Evolutionary conservation across 164 flowering plant species (phyloP).

Genomic region (Sextonia rubra): DNA sequence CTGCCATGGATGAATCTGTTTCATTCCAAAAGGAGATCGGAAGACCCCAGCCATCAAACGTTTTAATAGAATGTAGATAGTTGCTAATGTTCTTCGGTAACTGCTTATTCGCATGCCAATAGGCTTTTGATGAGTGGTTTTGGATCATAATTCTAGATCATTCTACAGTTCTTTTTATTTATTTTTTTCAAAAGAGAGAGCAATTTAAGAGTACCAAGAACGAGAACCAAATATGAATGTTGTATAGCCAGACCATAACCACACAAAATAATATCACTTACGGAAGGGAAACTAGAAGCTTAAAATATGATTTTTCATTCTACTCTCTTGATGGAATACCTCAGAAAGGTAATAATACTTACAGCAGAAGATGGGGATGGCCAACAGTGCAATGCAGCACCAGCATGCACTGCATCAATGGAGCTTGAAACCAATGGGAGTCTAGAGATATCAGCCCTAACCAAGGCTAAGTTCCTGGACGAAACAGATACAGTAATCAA

Average conservation of each 20-base stretch:
- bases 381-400: conserved; percentile 97
- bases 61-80: no score
- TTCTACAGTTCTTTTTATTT: no score
- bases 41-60: no score
- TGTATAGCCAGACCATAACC: background rate
- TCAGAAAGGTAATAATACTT: conserved; percentile 19
- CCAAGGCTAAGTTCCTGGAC: conserved; percentile 59
- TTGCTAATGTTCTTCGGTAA: no score
- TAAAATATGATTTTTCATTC: background rate
- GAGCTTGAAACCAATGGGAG: conserved; percentile 83
- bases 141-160: no score
- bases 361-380: conserved; percentile 91
- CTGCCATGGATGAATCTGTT: no score
- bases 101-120: no score
- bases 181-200: no score
- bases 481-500: conserved; percentile 6
- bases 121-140: no score
- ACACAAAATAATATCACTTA: no score
- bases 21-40: no score
- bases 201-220: no score
- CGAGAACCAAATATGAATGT: background rate
- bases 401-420: conserved; percentile 92
- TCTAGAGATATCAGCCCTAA: conserved; percentile 87
- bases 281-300: background rate
- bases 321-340: background rate